phyloP scores from a whole-genome alignment of 108 stramenopile species.

The Fragilaria crotonensis region DNA sequence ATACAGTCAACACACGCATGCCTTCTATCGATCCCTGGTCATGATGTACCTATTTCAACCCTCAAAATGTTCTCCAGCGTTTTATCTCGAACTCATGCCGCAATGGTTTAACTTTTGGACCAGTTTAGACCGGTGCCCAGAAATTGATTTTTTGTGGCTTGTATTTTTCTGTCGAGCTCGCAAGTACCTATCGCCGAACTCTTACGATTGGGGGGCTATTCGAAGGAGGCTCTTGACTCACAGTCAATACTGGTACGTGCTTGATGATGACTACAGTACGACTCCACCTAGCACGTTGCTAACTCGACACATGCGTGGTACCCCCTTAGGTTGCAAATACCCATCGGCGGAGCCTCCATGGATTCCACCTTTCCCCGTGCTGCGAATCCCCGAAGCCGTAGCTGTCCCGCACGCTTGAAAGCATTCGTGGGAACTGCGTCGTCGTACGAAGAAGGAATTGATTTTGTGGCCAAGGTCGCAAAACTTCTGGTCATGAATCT shows the following conservation, averaged over 20 bases:
- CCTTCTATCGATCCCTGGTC: conserved; percentile 72
- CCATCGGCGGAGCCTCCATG: conserved; percentile 63
- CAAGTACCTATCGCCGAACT: conserved; percentile 50
- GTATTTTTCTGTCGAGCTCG: conserved; percentile 73
- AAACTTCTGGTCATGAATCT: conserved; percentile 74
- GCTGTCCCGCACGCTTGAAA: conserved; percentile 66
- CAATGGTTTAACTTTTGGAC: conserved; percentile 55
- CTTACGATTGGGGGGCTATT: conserved; percentile 64
- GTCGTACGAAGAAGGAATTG: conserved; percentile 78
- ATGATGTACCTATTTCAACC: conserved; percentile 81
- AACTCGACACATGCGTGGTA: too few species aligned
- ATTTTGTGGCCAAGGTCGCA: conserved; percentile 73
- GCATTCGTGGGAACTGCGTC: conserved; percentile 55
- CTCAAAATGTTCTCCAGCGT: conserved; percentile 48
- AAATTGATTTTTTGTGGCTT: conserved; percentile 82
- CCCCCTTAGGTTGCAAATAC: conserved; percentile 45
- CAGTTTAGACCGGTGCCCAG: conserved; percentile 80
- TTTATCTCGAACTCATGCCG: conserved; percentile 62
- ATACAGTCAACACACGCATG: conserved; percentile 77
- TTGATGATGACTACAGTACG: background rate
- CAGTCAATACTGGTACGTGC: conserved; percentile 62
- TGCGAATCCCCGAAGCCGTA: conserved; percentile 35
- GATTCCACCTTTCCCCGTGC: conserved; percentile 73
- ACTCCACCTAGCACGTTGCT: too few species aligned
- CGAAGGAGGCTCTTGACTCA: conserved; percentile 62